Evolutionary conservation across 2,329 filamentous ascomycete species (phyloP), one percentile per base, ranked within the genome.

Genomic region (Botryotinia globosa): DNA sequence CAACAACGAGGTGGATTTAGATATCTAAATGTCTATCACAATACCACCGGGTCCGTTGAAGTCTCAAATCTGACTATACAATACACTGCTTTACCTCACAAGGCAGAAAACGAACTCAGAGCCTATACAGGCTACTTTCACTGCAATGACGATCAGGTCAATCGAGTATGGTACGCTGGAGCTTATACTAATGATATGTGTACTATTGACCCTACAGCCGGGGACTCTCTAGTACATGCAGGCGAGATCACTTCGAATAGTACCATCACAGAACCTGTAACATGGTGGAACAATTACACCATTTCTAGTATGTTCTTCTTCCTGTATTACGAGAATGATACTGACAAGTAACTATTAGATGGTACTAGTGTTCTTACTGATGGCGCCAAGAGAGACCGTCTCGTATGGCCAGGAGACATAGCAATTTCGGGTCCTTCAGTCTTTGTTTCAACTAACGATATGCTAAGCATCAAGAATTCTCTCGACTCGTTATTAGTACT

Each of bases 361-460:
- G 74, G 74, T 37, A 73, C 82, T 81, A 77, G 74, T 34, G 73
- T 77, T 2, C 80, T 78, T 67, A 78, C 79, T 1, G 88, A 90
- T 77, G 88, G 88, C 22, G 86, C 87, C 1, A 90, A 90, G 77
- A 83, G 88, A 45, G 88, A 90, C 76, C 83, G 87, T 14, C 81
- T 87, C 29, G 85, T 90, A 3, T 90, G 88, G 87, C 85, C 88
- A 18, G 88, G 88, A 1, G 89, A 91, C 77, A 87, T 90, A 82
- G 84, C 84, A 7, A 87, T 89, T 74, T 85, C 87, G 7, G 82
- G 87, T 0, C 87, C 87, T 4, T 84, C 82, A 45, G 84, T 88
- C 20, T 84, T 86, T 16, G 84, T 88, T 3, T 87, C 85, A 12
- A 89, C 87, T 0, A 84, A 85, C 42, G 86, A 88, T 75, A 80